Evolutionary conservation across 306 rosid genomes (phyloP).

Genomic region (Hippophae tibetana): DNA sequence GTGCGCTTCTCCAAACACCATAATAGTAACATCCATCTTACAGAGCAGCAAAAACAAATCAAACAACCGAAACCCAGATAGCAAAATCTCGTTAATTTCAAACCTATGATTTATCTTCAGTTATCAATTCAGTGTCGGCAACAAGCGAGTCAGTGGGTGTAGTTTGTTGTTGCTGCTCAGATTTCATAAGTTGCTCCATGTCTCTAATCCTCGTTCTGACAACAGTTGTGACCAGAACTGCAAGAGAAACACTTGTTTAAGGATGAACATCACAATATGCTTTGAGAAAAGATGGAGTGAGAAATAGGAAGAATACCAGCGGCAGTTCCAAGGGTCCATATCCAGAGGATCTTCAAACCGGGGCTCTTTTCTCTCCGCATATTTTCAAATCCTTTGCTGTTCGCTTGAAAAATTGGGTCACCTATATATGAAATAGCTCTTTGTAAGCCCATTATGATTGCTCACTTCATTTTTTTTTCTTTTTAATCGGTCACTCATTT

Average conservation of each 20-base stretch:
- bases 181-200: constrained; percentile 30
- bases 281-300: neutral
- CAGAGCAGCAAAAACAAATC: no score
- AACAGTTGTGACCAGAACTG: constrained; percentile 56
- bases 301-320: constrained; percentile 31
- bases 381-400: neutral
- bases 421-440: no score
- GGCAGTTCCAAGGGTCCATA: constrained; percentile 90
- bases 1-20: constrained; percentile 8
- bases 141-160: constrained; percentile 20
- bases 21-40: neutral
- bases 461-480: no score
- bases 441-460: no score
- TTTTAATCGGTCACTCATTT: no score
- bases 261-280: neutral
- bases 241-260: neutral
- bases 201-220: constrained; percentile 48
- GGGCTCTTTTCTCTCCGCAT: constrained; percentile 71
- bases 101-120: constrained; percentile 30
- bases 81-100: constrained; percentile 5
- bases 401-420: no score
- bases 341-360: constrained; percentile 76
- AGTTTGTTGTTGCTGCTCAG: constrained; percentile 28
- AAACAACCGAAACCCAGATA: constrained; percentile 3
- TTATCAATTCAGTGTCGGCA: constrained; percentile 18